Evolutionary conservation across 2,329 filamentous ascomycete species (phyloP), one percentile per base, ranked within the genome.

Genomic region (Furcasterigmium furcatum): DNA sequence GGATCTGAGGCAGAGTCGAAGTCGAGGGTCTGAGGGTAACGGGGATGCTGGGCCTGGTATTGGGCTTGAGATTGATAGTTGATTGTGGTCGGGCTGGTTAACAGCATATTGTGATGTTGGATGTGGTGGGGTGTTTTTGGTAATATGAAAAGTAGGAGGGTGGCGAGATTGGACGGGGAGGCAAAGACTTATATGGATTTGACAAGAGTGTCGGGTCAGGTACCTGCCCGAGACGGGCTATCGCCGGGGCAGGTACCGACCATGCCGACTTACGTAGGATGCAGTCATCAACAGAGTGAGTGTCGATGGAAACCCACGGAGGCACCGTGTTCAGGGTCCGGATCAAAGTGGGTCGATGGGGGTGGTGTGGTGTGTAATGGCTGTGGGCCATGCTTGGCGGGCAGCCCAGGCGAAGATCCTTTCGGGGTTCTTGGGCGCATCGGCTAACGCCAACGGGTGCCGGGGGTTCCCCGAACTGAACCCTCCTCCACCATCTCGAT

Each of bases 161-260:
- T 50, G 48, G 48, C 48, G 47, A 50, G 47, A 39, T 13, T 18
- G 12, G 45, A 45, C 45, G 42, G 48, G 48, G 34, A 20, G 42
- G 29, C 32, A n/a, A 34, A 41, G 38, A 48, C 47, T 48, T 50
- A 50, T 45, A 40, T 35, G 38, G 36, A 36, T 14, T 14, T 16
- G 34, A 39, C 19, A 38, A 22, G 21, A 42, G 27, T 38, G 20
- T 25, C 32, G 4, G 40, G 40, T n/a, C 7, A 14, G 45, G 41
- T 41, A 40, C 38, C 25, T 40, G 36, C 36, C 5, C 18, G 12
- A 12, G 41, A 43, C 25, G 34, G 5, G 16, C 24, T 32, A 19
- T 19, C 38, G 25, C 34, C n/a, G n/a, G n/a, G n/a, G n/a, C 34
- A 7, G n/a, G 19, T 36, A 36, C 34, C n/a, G 34, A 6, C 7